phyloP scores from a whole-genome alignment of 495 filamentous ascomycete species.

The Diplogelasinospora grovesii region DNA sequence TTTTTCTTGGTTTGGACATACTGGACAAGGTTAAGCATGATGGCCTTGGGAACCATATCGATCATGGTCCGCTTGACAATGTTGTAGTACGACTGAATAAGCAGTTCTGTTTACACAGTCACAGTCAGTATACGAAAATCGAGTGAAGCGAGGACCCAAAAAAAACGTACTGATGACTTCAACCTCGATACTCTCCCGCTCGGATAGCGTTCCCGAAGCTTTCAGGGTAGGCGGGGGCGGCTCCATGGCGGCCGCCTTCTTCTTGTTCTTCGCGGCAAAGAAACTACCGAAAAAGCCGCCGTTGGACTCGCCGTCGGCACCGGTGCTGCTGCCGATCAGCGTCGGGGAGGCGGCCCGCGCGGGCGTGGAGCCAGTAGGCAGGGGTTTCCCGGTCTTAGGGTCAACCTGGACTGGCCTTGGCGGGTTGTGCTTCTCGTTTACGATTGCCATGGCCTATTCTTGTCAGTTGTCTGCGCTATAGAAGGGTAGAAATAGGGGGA shows the following conservation, averaged over 20 bases:
- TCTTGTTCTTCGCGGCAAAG: conserved; percentile 98
- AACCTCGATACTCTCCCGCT: conserved; percentile 89
- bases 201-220: conserved; percentile 83
- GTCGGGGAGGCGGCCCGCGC: conserved; percentile 66
- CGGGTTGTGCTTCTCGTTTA: conserved; percentile 79
- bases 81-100: conserved; percentile 96
- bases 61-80: conserved; percentile 98
- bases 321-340: conserved; percentile 31
- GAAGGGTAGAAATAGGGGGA: conserved; percentile 5
- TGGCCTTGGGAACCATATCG: conserved; percentile 99
- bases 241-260: conserved; percentile 99
- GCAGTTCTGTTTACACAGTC: conserved; percentile 57
- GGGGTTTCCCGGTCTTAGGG: conserved; percentile 95
- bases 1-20: too few species aligned
- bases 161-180: conserved; percentile 91
- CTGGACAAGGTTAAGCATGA: conserved; percentile 96
- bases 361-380: conserved; percentile 57
- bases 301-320: conserved; percentile 45
- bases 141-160: too few species aligned
- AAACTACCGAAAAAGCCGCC: conserved; percentile 93
- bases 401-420: conserved; percentile 92
- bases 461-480: too few species aligned
- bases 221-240: conserved; percentile 87
- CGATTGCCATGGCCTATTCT: conserved; percentile 97
- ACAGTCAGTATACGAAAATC: too few species aligned